Percentiles rank a stretch among this genome's conserved stretches.
These are phyloP conservation scores for Nepenthes mirabilis DNA, from an alignment of 148 eudicot genomes.

Conservation along the genomic window DNA sequence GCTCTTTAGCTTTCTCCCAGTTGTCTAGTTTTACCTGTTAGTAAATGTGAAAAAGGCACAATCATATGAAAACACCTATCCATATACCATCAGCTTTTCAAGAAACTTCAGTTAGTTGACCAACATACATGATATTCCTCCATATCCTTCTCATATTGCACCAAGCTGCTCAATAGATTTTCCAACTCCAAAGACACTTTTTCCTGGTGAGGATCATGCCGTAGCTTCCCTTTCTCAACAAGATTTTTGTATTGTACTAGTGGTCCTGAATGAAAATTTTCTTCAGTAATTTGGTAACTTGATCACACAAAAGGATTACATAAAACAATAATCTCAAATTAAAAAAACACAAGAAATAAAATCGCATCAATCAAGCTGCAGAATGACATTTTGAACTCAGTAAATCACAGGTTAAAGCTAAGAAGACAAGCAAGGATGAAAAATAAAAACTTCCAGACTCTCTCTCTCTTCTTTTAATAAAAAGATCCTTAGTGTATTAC, in stretches of 20 bases:
- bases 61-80: constrained; percentile 2
- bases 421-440: too few relatives aligned
- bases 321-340: too few relatives aligned
- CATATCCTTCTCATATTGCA: constrained; percentile 78
- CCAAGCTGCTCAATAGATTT: constrained; percentile 58
- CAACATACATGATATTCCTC: constrained; percentile 58
- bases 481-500: too few relatives aligned
- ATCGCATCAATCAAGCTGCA: too few relatives aligned
- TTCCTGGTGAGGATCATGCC: constrained; percentile 79
- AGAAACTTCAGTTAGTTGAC: constrained; percentile 2
- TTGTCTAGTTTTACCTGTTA: constrained; percentile 44
- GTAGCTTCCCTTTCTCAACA: constrained; percentile 67
- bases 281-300: neutral
- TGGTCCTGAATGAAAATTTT: constrained; percentile 34
- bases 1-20: constrained; percentile 69
- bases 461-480: too few relatives aligned
- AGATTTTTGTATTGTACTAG: constrained; percentile 49
- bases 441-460: too few relatives aligned
- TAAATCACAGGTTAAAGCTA: too few relatives aligned
- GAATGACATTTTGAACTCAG: too few relatives aligned
- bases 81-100: constrained; percentile 2
- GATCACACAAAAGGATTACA: too few relatives aligned
- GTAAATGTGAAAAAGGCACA: neutral
- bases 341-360: too few relatives aligned
- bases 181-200: constrained; percentile 69